Conservation (phyloP, 1,284 basidiomycete genomes). For the Coniophora puteana region DNA sequence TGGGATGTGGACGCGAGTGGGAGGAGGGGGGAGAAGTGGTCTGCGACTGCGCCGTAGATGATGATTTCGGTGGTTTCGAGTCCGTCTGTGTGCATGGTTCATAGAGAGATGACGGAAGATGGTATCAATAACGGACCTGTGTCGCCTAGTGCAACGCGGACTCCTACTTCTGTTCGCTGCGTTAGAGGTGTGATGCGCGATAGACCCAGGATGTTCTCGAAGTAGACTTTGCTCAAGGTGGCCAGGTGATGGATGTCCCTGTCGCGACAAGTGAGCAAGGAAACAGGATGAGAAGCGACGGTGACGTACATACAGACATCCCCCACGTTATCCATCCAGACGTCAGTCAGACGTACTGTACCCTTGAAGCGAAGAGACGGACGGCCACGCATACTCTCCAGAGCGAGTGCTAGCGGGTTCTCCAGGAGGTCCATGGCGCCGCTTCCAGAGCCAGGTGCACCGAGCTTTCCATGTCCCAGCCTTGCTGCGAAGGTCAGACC, state of each 20-base stretch:
- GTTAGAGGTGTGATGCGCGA: conserved; percentile 33
- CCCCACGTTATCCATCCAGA: conserved; percentile 57
- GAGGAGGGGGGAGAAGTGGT: conserved; percentile 16
- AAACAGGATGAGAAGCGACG: not conserved
- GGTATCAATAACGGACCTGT: conserved; percentile 38
- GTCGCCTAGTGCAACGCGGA: conserved; percentile 69
- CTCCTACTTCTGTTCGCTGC: conserved; percentile 44
- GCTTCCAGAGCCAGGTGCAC: conserved; percentile 25
- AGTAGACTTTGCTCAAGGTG: conserved; percentile 56
- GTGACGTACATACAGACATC: conserved; percentile 58
- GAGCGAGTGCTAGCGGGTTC: conserved; percentile 64
- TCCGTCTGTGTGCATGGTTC: conserved; percentile 38
- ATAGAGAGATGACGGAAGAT: not conserved
- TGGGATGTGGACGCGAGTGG: conserved; percentile 15
- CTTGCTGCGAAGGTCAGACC: conserved; percentile 63
- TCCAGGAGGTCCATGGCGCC: conserved; percentile 44
- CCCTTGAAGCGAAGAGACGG: conserved; percentile 60
- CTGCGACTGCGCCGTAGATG: conserved; percentile 57
- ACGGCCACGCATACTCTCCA: conserved; percentile 79
- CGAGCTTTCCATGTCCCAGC: no score
- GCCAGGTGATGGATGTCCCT: conserved; percentile 74
- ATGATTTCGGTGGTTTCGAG: conserved; percentile 65
- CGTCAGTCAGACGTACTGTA: conserved; percentile 44
- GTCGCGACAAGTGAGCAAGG: conserved; percentile 3
- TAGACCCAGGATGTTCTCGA: conserved; percentile 66